These are phyloP conservation scores for Rhizophagus prolifer DNA, from an alignment of 192 early-diverging fungal species.

Conservation along the genomic window DNA sequence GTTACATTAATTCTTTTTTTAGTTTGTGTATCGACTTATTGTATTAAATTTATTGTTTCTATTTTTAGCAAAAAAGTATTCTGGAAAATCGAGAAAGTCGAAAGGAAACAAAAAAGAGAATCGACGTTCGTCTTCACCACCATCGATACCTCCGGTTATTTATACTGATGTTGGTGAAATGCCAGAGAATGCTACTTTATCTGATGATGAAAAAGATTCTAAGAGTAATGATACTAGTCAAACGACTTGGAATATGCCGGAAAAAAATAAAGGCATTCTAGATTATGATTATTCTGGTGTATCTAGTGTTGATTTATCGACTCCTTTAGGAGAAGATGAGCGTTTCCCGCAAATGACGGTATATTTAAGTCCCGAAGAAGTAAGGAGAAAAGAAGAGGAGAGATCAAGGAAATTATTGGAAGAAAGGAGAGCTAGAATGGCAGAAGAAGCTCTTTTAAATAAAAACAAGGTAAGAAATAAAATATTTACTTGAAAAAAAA, in stretches of 20 bases:
- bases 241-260: not conserved
- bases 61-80: not conserved
- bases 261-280: constrained; percentile 37
- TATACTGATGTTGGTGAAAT: constrained; percentile 59
- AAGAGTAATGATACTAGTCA: not conserved
- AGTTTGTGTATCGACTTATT: not conserved
- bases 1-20: not conserved
- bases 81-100: constrained; percentile 9
- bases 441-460: not conserved
- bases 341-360: constrained; percentile 52
- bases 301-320: constrained; percentile 51
- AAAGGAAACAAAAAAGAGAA: constrained; percentile 39
- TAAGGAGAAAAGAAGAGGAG: constrained; percentile 49
- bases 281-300: constrained; percentile 44
- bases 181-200: constrained; percentile 56
- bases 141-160: constrained; percentile 38
- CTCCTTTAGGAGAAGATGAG: constrained; percentile 55
- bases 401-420: constrained; percentile 36
- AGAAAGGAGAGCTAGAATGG: not conserved
- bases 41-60: not conserved
- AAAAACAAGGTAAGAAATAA: constrained; percentile 1
- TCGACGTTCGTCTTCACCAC: constrained; percentile 27
- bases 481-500: too few species aligned
- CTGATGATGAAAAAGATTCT: constrained; percentile 46
- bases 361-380: constrained; percentile 57